Conservation (phyloP, 805 yeast species). For the Teunomyces lycoperdinae region DNA sequence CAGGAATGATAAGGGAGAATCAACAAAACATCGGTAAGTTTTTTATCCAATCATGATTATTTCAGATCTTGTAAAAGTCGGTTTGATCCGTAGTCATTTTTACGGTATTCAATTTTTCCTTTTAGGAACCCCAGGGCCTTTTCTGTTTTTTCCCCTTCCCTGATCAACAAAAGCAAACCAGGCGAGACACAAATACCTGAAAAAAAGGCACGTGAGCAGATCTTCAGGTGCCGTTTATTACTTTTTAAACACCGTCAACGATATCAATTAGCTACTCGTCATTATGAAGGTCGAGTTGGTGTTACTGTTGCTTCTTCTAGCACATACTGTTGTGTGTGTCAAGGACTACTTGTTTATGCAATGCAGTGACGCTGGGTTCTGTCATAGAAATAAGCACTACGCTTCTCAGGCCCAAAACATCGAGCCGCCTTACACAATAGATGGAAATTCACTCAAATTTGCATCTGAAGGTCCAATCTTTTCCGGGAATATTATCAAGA, state of each 20-base stretch:
- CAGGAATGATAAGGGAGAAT: too few relatives aligned
- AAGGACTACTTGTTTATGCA: constrained; percentile 69
- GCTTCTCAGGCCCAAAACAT: constrained; percentile 33
- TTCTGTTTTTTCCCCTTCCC: too few relatives aligned
- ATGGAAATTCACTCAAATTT: constrained; percentile 14
- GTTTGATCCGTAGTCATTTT: too few relatives aligned
- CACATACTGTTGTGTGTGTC: constrained; percentile 28
- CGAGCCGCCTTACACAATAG: constrained; percentile 23
- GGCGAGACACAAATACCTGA: too few relatives aligned
- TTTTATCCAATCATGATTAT: too few relatives aligned
- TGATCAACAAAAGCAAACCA: too few relatives aligned
- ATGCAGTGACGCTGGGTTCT: constrained; percentile 81
- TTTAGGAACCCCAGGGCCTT: too few relatives aligned
- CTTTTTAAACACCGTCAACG: too few relatives aligned
- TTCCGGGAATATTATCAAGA: constrained; percentile 47
- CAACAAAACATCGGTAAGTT: too few relatives aligned
- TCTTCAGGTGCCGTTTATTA: not conserved
- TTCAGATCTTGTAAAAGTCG: too few relatives aligned
- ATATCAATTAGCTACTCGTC: not conserved
- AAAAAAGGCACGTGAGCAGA: not conserved
- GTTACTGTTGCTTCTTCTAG: not conserved
- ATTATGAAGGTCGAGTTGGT: not conserved
- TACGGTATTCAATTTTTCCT: too few relatives aligned
- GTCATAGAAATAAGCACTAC: constrained; percentile 72
- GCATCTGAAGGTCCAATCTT: constrained; percentile 27